Percentiles rank a stretch among this genome's conserved stretches.
These are phyloP conservation scores for Adansonia rubrostipa DNA, from an alignment of 441 rosid genomes.

Conservation along the genomic window DNA sequence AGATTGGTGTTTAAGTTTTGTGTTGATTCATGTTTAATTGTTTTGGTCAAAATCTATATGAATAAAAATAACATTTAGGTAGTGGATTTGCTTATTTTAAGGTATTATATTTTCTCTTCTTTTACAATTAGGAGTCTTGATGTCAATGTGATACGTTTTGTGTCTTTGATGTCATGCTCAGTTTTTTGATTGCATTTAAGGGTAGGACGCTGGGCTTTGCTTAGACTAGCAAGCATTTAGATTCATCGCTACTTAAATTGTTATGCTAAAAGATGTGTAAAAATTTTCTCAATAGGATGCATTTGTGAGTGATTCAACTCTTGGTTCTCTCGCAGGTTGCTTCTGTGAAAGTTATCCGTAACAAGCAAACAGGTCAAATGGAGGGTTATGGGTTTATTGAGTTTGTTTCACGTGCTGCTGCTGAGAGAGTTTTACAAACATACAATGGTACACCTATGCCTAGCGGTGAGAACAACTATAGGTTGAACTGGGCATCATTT, in stretches of 20 bases:
- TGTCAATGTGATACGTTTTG: not conserved
- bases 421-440: conserved; percentile 66
- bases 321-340: conserved; percentile 40
- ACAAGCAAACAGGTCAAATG: conserved; percentile 60
- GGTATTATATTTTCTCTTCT: not conserved
- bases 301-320: not conserved
- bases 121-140: not conserved
- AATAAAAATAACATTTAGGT: not conserved
- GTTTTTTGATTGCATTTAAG: not conserved
- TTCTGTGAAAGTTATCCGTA: conserved; percentile 68
- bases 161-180: conserved; percentile 17
- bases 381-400: conserved; percentile 81
- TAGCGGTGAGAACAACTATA: conserved; percentile 62
- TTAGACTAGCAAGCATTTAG: conserved; percentile 16
- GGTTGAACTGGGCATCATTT: conserved; percentile 78
- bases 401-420: conserved; percentile 52
- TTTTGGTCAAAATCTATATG: not conserved
- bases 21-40: not conserved
- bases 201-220: not conserved
- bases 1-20: not conserved
- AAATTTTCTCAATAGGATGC: not conserved
- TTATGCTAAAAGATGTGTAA: not conserved
- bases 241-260: not conserved
- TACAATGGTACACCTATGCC: conserved; percentile 71
- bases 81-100: not conserved